Evolutionary conservation across 2,329 filamentous ascomycete species (phyloP), one percentile per base, ranked within the genome.

Genomic region (Polytolypa hystricis): DNA sequence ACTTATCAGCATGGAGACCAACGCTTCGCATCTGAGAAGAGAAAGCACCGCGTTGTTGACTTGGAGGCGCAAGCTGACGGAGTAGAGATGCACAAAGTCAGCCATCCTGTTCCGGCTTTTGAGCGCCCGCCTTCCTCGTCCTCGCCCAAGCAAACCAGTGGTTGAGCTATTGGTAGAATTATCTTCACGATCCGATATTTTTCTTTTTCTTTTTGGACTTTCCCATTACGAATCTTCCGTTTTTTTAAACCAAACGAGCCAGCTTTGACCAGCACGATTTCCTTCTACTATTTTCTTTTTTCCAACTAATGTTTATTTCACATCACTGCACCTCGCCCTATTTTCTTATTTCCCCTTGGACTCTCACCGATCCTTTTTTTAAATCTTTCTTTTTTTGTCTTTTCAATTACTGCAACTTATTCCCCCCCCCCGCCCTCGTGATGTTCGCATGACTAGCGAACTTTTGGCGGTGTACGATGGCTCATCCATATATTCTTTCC

Each of bases 1-100:
- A 64, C 66, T 37, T 89, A 91, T 49, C 65, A 77, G 44, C 71
- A 79, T 43, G 91, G 91, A 5, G 91, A 96, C 57, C 84, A 93
- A 61, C 75, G 91, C 17, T 77, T 95, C 42, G 83, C 80, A 5
- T 60, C 66, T 37, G 66, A 70, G 43, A 73, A 66, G 53, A 66
- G 66, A 42, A 71, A 70, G 47, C 64, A 66, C 44, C 61, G 62
- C 11, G 62, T 65, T 17, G 66, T 64, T 35, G 53, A 71, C 47
- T 51, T 61, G 29, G 60, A 70, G 49, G 65, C 70, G 51, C 65
- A 75, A 56, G 60, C 68, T 49, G 64, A 66, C 54, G 53, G 67
- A 45, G 67, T 89, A 51, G 84, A 93, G 58, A 80, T 93, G 79
- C 77, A 84, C 53, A 64, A 70, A 43, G 74, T 81, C 14, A 30